Evolutionary conservation across 768 basidiomycete species (phyloP), one percentile per base, ranked within the genome.

Genomic region (Thelephora ganbajun): DNA sequence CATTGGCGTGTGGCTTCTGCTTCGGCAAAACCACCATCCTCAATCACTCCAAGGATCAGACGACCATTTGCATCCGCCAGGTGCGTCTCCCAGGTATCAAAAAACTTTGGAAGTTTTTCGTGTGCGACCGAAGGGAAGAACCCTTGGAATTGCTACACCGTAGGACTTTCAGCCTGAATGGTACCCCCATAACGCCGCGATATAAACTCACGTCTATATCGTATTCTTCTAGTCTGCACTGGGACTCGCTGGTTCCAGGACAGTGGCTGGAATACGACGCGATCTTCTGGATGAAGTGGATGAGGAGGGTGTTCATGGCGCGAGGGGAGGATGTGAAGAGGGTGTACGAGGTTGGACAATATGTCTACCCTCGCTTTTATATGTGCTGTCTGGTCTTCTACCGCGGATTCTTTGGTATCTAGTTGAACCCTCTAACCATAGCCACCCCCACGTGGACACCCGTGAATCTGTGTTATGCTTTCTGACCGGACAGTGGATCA

Each of bases 61-160:
- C 70, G 61, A 4, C 63, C 67, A 55, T 63, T 69, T 20, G 82
- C 85, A 18, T 69, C 69, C 12, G 57, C 63, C 23, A 83, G 70
- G 26, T 76, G 80, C 33, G 64, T 53, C 63, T 93, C 90, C 91
- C 89, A 98, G 4, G 75, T 59, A 11, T 61, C 62, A 57, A 73
- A 93, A 26, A 64, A 61, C 7, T 57, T 59, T 4, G 70, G 67
- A 20, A 94, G 68, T 22, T 64, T 70, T 2, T 74, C 70, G 6
- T 86, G 70, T 1, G 79, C 79, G 34, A 66, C 62, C 2, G 73
- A 62, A 0, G 93, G 94, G 54, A 97, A 76, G 67, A 97, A 98
- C 0, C 94, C 94, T 0, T 82, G 12, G 72, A 62, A 7, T 73
- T 41, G 18, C 22, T 41, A 14, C 39, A 14, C 9, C 26, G 26